A percentile compares a stretch with the other conserved stretches of the same genome.
Evolutionary conservation across 164 flowering plant genomes (phyloP).

Genomic region (Stephania japonica): DNA sequence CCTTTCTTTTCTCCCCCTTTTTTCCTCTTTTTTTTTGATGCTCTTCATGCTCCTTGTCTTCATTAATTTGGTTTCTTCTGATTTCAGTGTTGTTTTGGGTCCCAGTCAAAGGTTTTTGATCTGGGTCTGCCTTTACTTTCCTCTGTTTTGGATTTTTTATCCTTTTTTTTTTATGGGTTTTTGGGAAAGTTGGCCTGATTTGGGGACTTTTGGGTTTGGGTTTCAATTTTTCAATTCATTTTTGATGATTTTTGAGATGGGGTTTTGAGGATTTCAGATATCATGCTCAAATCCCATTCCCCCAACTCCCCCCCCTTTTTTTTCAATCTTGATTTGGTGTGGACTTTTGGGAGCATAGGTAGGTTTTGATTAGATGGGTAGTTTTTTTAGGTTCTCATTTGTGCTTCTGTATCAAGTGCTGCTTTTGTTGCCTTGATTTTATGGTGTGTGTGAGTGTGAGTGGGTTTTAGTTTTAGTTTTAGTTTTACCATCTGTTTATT

Average conservation of each 20-base stretch:
- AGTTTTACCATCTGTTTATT: slow-evolving; percentile 9
- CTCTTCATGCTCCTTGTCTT: not conserved
- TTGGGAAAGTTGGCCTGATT: slow-evolving; percentile 7
- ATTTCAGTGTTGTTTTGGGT: slow-evolving; percentile 7
- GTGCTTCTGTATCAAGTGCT: slow-evolving; percentile 12
- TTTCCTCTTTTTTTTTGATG: not conserved
- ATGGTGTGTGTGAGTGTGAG: slow-evolving; percentile 10
- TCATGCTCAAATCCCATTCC: not conserved
- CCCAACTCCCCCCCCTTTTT: slow-evolving; percentile 9
- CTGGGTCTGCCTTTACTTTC: slow-evolving; percentile 7
- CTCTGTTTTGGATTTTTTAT: not conserved
- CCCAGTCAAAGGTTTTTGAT: slow-evolving; percentile 15
- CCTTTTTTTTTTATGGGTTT: not conserved
- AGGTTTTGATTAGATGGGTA: slow-evolving; percentile 17
- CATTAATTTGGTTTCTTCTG: slow-evolving; percentile 7
- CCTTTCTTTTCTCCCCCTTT: not conserved
- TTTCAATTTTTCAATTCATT: slow-evolving; percentile 1
- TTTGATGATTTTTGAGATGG: slow-evolving; percentile 15
- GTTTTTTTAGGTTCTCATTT: slow-evolving; percentile 10
- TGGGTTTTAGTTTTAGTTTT: not conserved
- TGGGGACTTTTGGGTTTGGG: slow-evolving; percentile 12
- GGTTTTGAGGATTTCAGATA: slow-evolving; percentile 10
- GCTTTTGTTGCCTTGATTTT: slow-evolving; percentile 15
- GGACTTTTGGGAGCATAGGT: slow-evolving; percentile 17
- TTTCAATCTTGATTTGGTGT: slow-evolving; percentile 16